Conservation (phyloP, 1,284 basidiomycete species). For the Puccinia hordei region DNA sequence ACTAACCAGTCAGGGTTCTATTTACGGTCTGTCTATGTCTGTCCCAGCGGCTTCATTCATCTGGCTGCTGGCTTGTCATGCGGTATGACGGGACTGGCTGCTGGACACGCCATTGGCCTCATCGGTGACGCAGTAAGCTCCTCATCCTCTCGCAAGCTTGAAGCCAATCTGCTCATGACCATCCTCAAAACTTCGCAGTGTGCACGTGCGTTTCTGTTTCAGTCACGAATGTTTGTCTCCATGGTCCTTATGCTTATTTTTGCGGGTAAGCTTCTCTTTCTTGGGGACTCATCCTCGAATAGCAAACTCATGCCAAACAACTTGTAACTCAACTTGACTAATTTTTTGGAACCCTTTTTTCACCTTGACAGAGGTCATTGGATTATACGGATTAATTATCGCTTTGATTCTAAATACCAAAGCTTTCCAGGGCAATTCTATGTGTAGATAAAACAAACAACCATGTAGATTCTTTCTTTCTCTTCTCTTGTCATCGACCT, state of each 20-base stretch:
- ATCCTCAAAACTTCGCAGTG: conserved; percentile 27
- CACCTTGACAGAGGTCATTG: conserved; percentile 61
- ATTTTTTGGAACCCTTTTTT: conserved; percentile 38
- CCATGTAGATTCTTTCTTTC: neutral
- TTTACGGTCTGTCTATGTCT: conserved; percentile 52
- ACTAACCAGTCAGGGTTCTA: conserved; percentile 56
- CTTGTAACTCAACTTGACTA: neutral
- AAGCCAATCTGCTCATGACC: neutral
- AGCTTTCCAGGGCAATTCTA: conserved; percentile 45
- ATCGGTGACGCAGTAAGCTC: conserved; percentile 60
- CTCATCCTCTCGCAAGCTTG: conserved; percentile 19
- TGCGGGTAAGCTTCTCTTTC: conserved; percentile 38
- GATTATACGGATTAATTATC: conserved; percentile 65
- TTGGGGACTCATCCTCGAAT: neutral
- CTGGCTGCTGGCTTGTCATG: conserved; percentile 60
- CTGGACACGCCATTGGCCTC: conserved; percentile 60
- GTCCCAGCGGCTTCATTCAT: conserved; percentile 59
- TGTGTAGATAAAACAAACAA: conserved; percentile 34
- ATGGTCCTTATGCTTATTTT: conserved; percentile 52
- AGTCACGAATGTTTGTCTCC: conserved; percentile 51
- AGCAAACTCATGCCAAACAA: neutral
- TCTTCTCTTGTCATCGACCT: neutral
- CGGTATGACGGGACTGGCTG: conserved; percentile 59
- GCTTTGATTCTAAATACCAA: conserved; percentile 64
- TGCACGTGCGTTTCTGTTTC: conserved; percentile 48